These are phyloP conservation scores for Tolypocladium nubicola DNA, from an alignment of 2,329 filamentous ascomycete species.

Conservation along the genomic window DNA sequence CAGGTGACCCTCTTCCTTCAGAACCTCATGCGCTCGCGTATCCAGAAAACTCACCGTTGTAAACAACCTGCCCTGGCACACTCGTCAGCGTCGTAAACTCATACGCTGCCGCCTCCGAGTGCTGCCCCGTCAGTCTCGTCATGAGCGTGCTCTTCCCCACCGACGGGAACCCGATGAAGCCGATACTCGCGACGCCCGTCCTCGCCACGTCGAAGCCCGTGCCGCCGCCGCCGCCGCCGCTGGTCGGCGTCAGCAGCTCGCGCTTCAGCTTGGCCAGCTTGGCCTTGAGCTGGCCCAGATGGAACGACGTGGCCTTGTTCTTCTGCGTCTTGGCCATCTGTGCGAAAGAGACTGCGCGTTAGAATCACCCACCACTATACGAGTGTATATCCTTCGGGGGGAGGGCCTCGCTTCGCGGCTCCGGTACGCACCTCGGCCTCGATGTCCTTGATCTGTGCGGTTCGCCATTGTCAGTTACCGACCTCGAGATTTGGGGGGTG, in stretches of 20 bases:
- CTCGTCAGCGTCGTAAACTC: conserved; percentile 98
- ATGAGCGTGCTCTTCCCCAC: conserved; percentile 98
- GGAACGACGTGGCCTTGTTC: conserved; percentile 90
- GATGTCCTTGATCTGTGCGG: conserved; percentile 78
- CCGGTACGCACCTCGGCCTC: conserved; percentile 69
- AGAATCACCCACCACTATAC: background rate
- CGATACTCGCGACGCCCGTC: conserved; percentile 93
- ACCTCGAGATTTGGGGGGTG: background rate
- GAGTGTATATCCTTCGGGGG: background rate
- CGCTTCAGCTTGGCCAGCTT: conserved; percentile 97
- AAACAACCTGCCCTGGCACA: conserved; percentile 88
- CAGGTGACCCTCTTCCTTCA: background rate
- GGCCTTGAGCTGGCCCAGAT: conserved; percentile 92
- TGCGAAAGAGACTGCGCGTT: background rate
- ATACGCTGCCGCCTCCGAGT: conserved; percentile 94
- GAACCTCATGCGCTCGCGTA: background rate
- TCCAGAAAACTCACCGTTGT: conserved; percentile 55
- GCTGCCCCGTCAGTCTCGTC: conserved; percentile 87
- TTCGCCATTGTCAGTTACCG: background rate
- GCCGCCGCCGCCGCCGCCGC: conserved; percentile 76
- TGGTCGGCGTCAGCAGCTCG: conserved; percentile 79
- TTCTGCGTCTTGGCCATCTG: conserved; percentile 96
- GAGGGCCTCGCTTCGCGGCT: conserved; percentile 3
- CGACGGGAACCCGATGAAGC: conserved; percentile 96
- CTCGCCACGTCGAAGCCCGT: conserved; percentile 94